Evolutionary conservation across 2,329 filamentous ascomycete species (phyloP).

Genomic region (Aspergillus amoenus): DNA sequence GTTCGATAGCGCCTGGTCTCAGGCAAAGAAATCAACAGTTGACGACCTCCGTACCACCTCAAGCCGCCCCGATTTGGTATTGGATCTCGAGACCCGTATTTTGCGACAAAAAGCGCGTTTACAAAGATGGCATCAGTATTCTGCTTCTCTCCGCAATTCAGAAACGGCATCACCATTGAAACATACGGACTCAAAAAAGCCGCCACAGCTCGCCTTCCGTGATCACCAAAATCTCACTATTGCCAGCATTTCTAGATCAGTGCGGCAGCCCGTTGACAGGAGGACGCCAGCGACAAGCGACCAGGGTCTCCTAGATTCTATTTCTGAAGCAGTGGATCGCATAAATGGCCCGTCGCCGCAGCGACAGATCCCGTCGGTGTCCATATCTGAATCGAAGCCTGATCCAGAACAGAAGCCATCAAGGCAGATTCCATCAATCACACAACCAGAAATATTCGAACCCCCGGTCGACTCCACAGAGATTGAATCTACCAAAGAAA

Average conservation of each 20-base stretch:
- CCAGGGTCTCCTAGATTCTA: conserved; percentile 31
- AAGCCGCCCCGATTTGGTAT: conserved; percentile 47
- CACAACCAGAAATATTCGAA: not conserved
- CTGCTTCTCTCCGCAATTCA: conserved; percentile 34
- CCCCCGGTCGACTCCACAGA: conserved; percentile 5
- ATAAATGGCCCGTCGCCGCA: conserved; percentile 25
- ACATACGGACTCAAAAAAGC: conserved; percentile 9
- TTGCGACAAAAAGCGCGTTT: conserved; percentile 66
- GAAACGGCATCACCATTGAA: conserved; percentile 1
- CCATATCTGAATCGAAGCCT: conserved; percentile 4
- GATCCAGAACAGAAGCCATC: conserved; percentile 1
- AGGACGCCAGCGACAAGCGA: conserved; percentile 27
- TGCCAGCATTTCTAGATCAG: conserved; percentile 36
- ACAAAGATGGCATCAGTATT: conserved; percentile 71
- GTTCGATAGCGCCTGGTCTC: conserved; percentile 71
- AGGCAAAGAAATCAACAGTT: conserved; percentile 58
- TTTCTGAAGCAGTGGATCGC: conserved; percentile 33
- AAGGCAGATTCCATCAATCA: conserved; percentile 6
- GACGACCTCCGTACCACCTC: conserved; percentile 38
- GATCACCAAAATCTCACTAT: conserved; percentile 40
- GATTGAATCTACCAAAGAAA: conserved; percentile 4
- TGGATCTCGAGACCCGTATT: conserved; percentile 70
- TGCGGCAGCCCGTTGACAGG: conserved; percentile 29
- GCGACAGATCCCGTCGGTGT: not conserved
- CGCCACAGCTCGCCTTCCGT: conserved; percentile 30